Evolutionary conservation across 768 basidiomycete genomes (phyloP), one percentile per base, ranked within the genome.

Genomic region (Rhizopogon roseolus): DNA sequence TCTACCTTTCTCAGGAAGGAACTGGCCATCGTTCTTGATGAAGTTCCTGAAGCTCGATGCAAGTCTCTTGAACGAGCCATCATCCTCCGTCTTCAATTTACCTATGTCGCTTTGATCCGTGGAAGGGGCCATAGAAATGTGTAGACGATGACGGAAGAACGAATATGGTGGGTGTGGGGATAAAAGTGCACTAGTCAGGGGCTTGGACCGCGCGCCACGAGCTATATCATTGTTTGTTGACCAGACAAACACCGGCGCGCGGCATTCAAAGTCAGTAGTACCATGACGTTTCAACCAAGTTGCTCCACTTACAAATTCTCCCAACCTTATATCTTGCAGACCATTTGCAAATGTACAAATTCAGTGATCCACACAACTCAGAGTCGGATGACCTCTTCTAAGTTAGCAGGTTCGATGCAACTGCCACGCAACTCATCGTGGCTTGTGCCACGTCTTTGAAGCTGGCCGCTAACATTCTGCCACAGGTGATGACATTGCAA

Each of bases 1-100:
- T 25, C 49, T 55, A 88, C 92, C 90, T 70, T 75, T 81, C 67
- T 93, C 93, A 1, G 95, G 85, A 42, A 81, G 72, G 60, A 86
- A 91, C 57, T 78, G 64, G 22, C 83, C 82, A 3, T 78, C 81
- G 49, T 76, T 73, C 63, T 78, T 71, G 55, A 86, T 81, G 28
- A 53, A 64, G 54, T 81, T 78, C 52, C 86, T 74, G 67, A 88
- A 90, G 2, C 73, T 62, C 34, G 77, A 66, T 16, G 68, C 60
- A 10, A 74, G 71, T 28, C 86, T 73, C 51, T 85, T 82, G 76
- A 86, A 93, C 1, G 81, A 75, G 5, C 90, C 90, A 56, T 89
- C 84, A 1, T 72, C 55, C 49, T 77, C 75, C 3, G 77, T 72
- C 65, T 75, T 76, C 69, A 77, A 75, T 60, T 78, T 81, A 10